These are phyloP conservation scores for Ustilago lituana DNA, from an alignment of 1,284 basidiomycete genomes.

Conservation along the genomic window DNA sequence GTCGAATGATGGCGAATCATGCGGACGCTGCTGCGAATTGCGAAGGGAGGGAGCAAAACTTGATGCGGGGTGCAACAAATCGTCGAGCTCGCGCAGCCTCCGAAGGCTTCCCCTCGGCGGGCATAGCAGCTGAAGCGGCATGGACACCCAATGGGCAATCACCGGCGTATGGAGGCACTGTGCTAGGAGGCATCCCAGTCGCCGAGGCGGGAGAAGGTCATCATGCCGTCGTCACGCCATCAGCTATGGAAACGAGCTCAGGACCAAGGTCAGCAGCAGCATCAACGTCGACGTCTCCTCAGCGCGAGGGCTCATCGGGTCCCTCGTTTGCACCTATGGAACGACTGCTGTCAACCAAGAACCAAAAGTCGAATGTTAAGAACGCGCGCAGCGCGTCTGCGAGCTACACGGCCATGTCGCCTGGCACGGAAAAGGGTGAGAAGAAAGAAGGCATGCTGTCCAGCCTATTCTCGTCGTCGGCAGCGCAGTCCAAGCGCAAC, in stretches of 20 bases:
- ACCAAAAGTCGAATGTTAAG: conserved; percentile 43
- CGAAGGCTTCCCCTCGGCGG: conserved; percentile 33
- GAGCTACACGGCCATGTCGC: conserved; percentile 31
- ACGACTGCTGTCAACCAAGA: conserved; percentile 44
- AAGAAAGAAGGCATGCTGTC: conserved; percentile 43
- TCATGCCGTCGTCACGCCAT: conserved; percentile 11
- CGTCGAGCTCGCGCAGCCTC: conserved; percentile 40
- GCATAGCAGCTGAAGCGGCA: conserved; percentile 16
- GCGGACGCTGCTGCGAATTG: conserved; percentile 25
- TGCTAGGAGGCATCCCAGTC: too few relatives aligned
- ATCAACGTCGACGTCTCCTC: conserved; percentile 3
- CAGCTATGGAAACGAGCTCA: conserved; percentile 1
- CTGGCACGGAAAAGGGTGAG: conserved; percentile 21
- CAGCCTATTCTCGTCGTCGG: conserved; percentile 27
- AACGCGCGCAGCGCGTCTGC: conserved; percentile 37
- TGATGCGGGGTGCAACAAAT: conserved; percentile 37
- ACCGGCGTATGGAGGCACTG: neutral
- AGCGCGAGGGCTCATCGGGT: conserved; percentile 18
- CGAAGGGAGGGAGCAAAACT: conserved; percentile 20
- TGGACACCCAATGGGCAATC: conserved; percentile 3
- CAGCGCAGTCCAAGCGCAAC: conserved; percentile 37
- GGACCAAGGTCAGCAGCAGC: neutral
- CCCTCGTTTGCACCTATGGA: conserved; percentile 48
- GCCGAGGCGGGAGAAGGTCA: conserved; percentile 14
- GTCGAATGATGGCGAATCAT: conserved; percentile 28